Evolutionary conservation across 106 monocot species (phyloP).

Genomic region (Apostasia shenzhenica): DNA sequence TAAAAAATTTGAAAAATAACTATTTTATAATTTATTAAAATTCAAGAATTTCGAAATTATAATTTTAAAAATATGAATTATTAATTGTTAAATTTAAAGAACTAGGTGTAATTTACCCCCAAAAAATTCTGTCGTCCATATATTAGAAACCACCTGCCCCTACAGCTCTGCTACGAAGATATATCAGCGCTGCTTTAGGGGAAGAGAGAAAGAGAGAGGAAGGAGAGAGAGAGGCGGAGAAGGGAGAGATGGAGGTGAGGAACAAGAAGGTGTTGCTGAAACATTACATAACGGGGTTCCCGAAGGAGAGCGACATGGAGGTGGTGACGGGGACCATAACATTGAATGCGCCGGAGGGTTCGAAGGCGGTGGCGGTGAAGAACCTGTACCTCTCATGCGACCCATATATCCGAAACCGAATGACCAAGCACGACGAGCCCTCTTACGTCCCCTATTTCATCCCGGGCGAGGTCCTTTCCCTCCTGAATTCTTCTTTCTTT

Average conservation of each 20-base stretch:
- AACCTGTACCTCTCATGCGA: constrained; percentile 76
- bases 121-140: no score
- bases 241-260: neutral
- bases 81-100: no score
- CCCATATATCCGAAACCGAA: constrained; percentile 63
- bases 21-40: no score
- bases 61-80: no score
- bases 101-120: no score
- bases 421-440: constrained; percentile 43
- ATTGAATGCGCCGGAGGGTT: constrained; percentile 22
- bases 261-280: constrained; percentile 41
- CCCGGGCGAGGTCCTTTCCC: constrained; percentile 42
- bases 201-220: constrained; percentile 4
- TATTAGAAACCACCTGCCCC: no score
- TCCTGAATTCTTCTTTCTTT: neutral
- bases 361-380: constrained; percentile 45
- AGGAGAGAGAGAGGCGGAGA: constrained; percentile 2
- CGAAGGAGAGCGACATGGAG: constrained; percentile 37
- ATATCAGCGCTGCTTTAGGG: neutral
- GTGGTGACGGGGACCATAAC: constrained; percentile 2
- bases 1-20: no score
- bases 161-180: no score
- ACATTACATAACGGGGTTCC: constrained; percentile 24
- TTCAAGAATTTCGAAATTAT: no score
- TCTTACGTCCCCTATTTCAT: constrained; percentile 54